These are phyloP conservation scores for Corrigiola litoralis DNA, from an alignment of 179 eudicot species.

Conservation along the genomic window DNA sequence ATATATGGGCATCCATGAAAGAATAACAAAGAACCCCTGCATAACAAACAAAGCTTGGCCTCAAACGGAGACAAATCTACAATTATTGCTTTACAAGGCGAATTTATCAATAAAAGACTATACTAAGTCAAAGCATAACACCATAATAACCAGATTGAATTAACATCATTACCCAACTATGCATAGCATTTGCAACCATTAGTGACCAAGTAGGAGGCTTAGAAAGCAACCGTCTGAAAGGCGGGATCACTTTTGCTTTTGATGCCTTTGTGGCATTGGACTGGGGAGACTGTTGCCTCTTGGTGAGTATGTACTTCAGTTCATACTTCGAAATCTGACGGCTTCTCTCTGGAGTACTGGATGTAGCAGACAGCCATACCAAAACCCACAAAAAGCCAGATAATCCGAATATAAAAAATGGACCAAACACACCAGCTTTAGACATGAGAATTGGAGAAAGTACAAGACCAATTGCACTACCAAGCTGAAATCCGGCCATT, in stretches of 20 bases:
- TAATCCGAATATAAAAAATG: conserved; percentile 93
- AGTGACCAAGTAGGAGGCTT: conserved; percentile 93
- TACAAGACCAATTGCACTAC: conserved; percentile 88
- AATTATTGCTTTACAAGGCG: not conserved
- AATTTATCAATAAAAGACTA: not conserved
- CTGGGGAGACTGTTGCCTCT: conserved; percentile 31
- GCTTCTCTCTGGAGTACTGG: conserved; percentile 79
- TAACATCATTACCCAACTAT: conserved; percentile 77
- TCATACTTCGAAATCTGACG: conserved; percentile 73
- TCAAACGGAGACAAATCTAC: not conserved
- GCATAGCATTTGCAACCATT: conserved; percentile 95
- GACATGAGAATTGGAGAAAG: conserved; percentile 98
- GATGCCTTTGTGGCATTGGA: conserved; percentile 30
- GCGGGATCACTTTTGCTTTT: conserved; percentile 58
- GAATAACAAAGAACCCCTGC: conserved; percentile 97
- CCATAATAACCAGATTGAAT: not conserved
- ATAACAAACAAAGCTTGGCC: not conserved
- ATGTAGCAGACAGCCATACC: conserved; percentile 94
- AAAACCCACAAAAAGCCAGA: conserved; percentile 95
- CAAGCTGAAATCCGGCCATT: conserved; percentile 99
- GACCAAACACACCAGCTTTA: conserved; percentile 88
- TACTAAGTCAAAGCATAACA: not conserved
- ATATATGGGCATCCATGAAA: conserved; percentile 98
- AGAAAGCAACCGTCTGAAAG: conserved; percentile 73
- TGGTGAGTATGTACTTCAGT: conserved; percentile 62